Base-by-base conservation (phyloP, 2,329 filamentous ascomycete genomes). In the Cordyceps militaris region DNA sequence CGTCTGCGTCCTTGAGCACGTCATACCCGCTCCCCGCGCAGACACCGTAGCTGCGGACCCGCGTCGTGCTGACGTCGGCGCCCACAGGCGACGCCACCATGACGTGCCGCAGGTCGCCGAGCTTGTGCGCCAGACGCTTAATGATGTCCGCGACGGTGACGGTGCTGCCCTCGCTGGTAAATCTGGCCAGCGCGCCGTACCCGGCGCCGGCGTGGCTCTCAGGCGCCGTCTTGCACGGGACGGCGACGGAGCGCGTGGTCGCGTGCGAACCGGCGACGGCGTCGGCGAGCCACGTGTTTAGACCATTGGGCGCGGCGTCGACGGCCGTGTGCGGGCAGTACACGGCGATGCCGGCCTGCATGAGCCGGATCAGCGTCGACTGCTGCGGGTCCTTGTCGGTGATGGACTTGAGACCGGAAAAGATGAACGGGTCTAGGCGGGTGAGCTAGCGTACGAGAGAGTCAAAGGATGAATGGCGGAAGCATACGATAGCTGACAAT, bases 311-410 rank as follows among this genome's bases (percentile, higher is more conserved):
- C 0, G 89, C 89, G 40, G 91, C 91, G 72, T 99, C 94, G 44
- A 97, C 84, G 14, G 94, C 93, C 0, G 94, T 99, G 74, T 99
- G 94, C 0, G 94, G 94, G 63, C 88, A 91, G 77, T 97, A 99
- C 58, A 99, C 91, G 63, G 91, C 95, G 66, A 99, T 91, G 36
- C 93, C 92, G 70, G 89, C 85, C 62, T 89, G 88, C 48, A 87
- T 88, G 13, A 99, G 81, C 46, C 87, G 83, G 4, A 99, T 79
- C 32, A 99, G 82, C 7, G 89, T 89, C 44, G 86, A 82, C 70
- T 99, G 94, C 71, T 97, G 94, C 10, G 90, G 82, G 68, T 99
- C 89, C 61, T 81, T 80, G 49, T 91, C 82, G 34, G 90, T 96
- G 68, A 99, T 77, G 62, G 89, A 87, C 74, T 97, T 99, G 64